These are phyloP conservation scores for Pseudonitzschia pungens DNA, from an alignment of 108 stramenopile species.

Conservation along the genomic window DNA sequence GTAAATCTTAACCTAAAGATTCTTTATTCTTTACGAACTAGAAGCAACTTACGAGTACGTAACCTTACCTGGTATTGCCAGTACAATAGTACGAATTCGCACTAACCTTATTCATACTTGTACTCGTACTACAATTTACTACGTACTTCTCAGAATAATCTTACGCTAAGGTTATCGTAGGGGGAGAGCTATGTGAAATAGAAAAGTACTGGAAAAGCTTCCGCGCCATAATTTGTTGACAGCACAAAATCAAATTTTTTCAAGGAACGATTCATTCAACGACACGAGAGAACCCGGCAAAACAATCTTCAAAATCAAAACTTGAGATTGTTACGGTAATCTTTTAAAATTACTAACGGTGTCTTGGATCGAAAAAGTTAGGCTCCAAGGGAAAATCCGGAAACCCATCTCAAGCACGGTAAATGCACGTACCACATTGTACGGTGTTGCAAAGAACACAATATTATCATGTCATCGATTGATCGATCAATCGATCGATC, in stretches of 20 bases:
- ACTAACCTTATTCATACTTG: too few species aligned
- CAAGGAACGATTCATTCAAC: not conserved
- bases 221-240: conserved; percentile 12
- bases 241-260: not conserved
- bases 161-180: not conserved
- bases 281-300: not conserved
- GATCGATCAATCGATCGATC: not conserved
- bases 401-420: too few species aligned
- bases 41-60: too few species aligned
- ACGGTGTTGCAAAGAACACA: not conserved
- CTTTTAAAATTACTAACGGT: not conserved
- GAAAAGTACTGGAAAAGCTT: conserved; percentile 4
- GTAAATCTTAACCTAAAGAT: too few species aligned
- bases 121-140: too few species aligned
- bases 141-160: too few species aligned
- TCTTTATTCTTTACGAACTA: too few species aligned
- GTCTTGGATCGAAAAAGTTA: too few species aligned
- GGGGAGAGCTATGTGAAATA: not conserved
- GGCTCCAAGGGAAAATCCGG: too few species aligned
- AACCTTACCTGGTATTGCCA: too few species aligned
- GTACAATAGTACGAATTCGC: too few species aligned
- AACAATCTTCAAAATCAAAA: not conserved
- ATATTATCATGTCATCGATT: not conserved
- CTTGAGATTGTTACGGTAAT: not conserved
- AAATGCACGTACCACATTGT: too few species aligned